Evolutionary conservation across 805 yeast species (phyloP).

Genomic region (Ogataea pilisensis): DNA sequence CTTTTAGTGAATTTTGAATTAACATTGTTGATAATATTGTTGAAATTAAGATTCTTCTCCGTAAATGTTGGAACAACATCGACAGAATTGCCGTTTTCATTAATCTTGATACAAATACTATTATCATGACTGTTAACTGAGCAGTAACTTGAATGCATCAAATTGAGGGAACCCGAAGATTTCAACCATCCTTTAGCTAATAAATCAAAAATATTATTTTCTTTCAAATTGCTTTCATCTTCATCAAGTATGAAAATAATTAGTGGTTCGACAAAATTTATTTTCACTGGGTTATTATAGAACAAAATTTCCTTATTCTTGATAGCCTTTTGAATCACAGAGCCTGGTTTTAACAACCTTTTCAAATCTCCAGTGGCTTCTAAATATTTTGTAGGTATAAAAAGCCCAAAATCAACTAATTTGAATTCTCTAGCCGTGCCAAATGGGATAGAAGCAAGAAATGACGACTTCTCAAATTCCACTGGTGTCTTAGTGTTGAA

Average conservation of each 20-base stretch:
- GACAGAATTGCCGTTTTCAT: constrained; percentile 29
- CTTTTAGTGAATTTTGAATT: constrained; percentile 3
- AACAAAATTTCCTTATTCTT: constrained; percentile 21
- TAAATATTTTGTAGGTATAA: constrained; percentile 33
- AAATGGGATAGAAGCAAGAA: constrained; percentile 37
- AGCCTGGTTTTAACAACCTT: constrained; percentile 1
- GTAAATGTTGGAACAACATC: constrained; percentile 27
- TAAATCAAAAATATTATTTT: constrained; percentile 33
- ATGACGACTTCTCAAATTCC: constrained; percentile 11
- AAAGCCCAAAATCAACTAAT: constrained; percentile 35
- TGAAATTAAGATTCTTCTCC: constrained; percentile 11
- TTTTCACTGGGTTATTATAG: constrained; percentile 25
- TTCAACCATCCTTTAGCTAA: constrained; percentile 40
- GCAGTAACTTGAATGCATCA: constrained; percentile 42
- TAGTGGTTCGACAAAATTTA: constrained; percentile 30
- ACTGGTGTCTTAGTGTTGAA: constrained; percentile 32
- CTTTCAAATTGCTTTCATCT: constrained; percentile 15
- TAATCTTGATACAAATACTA: constrained; percentile 39
- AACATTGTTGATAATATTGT: constrained; percentile 7
- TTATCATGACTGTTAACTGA: constrained; percentile 28
- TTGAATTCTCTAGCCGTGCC: constrained; percentile 32
- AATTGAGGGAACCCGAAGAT: constrained; percentile 28
- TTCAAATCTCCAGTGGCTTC: constrained; percentile 7
- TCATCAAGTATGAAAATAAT: constrained; percentile 36
- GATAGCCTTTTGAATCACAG: constrained; percentile 4